phyloP scores from a whole-genome alignment of 2,329 filamentous ascomycete species.

The Arthrobotrys megalospora region DNA sequence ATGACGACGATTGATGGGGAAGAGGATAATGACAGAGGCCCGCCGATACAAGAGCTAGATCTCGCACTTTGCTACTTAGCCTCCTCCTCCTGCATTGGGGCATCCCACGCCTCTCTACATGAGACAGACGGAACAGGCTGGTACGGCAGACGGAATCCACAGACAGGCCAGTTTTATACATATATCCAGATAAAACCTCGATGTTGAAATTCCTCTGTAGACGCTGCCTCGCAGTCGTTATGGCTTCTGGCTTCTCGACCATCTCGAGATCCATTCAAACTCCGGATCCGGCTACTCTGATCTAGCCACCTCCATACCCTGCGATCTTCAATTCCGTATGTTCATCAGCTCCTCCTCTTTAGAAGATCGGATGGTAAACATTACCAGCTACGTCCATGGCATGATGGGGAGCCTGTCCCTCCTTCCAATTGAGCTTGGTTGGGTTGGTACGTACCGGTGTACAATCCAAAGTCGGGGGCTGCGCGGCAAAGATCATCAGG shows the following conservation, averaged over 20 bases:
- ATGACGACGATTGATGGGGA: slow-evolving; percentile 39
- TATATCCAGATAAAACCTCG: slow-evolving; percentile 3
- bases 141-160: slow-evolving; percentile 22
- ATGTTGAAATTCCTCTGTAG: slow-evolving; percentile 8
- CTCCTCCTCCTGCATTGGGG: slow-evolving; percentile 54
- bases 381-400: slow-evolving; percentile 6
- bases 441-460: slow-evolving; percentile 14
- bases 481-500: slow-evolving; percentile 54
- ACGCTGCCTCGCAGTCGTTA: slow-evolving; percentile 9
- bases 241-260: slow-evolving; percentile 4
- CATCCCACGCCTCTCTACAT: slow-evolving; percentile 54
- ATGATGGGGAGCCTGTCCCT: slow-evolving; percentile 46
- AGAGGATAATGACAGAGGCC: neutral
- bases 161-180: neutral
- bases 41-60: slow-evolving; percentile 29
- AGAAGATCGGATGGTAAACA: slow-evolving; percentile 18
- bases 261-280: slow-evolving; percentile 12
- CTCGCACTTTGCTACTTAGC: slow-evolving; percentile 21
- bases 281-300: slow-evolving; percentile 37
- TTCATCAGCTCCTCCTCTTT: slow-evolving; percentile 39
- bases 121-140: slow-evolving; percentile 55
- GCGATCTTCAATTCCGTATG: slow-evolving; percentile 47
- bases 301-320: slow-evolving; percentile 7
- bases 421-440: slow-evolving; percentile 41
- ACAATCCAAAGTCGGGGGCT: slow-evolving; percentile 34